phyloP scores from a whole-genome alignment of 1,139 yeast genomes.

The Debaryomycetaceae sp. region DNA sequence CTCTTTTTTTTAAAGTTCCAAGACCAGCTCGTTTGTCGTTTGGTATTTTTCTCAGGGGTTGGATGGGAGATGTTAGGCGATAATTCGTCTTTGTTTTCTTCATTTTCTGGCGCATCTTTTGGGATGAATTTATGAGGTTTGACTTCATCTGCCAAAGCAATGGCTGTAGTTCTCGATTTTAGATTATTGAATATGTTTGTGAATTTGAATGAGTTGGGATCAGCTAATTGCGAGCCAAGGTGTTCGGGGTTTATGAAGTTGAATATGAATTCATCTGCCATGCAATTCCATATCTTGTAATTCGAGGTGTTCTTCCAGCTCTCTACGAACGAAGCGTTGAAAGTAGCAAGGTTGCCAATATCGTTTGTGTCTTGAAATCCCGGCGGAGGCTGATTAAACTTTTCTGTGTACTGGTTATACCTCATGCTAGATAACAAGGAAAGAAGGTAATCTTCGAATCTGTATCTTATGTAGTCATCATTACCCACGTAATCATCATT shows the following conservation, averaged over 20 bases:
- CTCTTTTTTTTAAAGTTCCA: conserved; percentile 16
- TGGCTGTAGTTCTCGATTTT: conserved; percentile 12
- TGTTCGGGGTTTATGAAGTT: conserved; percentile 85
- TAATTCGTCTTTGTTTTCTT: not conserved
- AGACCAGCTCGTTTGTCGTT: conserved; percentile 6
- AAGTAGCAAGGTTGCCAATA: conserved; percentile 34
- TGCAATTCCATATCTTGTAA: conserved; percentile 62
- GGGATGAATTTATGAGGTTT: conserved; percentile 18
- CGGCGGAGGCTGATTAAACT: conserved; percentile 40
- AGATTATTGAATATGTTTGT: conserved; percentile 27
- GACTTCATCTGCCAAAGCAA: conserved; percentile 2
- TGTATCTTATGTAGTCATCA: conserved; percentile 84
- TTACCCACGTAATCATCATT: conserved; percentile 53
- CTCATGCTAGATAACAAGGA: conserved; percentile 73
- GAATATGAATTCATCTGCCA: conserved; percentile 85
- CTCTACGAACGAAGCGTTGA: conserved; percentile 54
- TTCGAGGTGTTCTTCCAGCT: conserved; percentile 68
- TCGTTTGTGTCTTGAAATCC: conserved; percentile 31
- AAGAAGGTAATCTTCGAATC: conserved; percentile 84
- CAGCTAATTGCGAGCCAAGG: conserved; percentile 31
- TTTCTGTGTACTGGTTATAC: conserved; percentile 56
- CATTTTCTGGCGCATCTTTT: conserved; percentile 2
- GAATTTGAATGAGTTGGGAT: conserved; percentile 18
- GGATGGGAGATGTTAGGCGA: not conserved
- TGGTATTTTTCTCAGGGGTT: not conserved